Base-by-base conservation (phyloP, 1,284 basidiomycete species). In the Cryptococcus sp. region DNA sequence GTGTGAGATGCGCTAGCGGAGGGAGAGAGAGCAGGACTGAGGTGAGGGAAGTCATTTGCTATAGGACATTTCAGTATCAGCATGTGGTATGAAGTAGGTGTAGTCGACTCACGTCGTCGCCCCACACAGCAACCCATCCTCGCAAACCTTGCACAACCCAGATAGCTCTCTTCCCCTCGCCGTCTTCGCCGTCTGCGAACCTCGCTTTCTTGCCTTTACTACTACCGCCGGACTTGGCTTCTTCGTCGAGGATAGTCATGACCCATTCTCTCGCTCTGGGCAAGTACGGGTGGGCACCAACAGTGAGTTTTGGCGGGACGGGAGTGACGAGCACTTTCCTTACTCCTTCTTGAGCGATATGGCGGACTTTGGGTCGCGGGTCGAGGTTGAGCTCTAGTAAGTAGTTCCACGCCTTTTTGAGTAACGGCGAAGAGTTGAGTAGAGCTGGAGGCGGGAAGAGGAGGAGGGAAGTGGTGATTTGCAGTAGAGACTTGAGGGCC, bases 321-420 rank as follows among this genome's bases (percentile, higher is more conserved):
- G 93, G 91, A 15, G 83, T 83, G 5, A 83, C 81, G 27, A 94
- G 82, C 4, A 93, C 82, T 65, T 90, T 87, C 63, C 84, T 84
- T 44, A 99, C 84, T 22, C 91, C 85, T 68, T 97, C 93, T 56
- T 89, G 88, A 10, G 95, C 93, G 64, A 88, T 86, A 78, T 87
- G 93, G 57, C 96, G 86, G 49, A 99, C 92, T 81, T 99, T 98
- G 40, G 96, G 95, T 47, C 95, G 82, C 1, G 87, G 84, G 80
- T 99, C 95, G 51, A 93, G 82, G 67, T 87, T 88, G 51, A 98
- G 81, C 60, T 90, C 87, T 49, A 99, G 81, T 49, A 95, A 87
- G 48, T 89, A 85, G 67, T 89, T 84, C 73, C 79, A 76, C 80
- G 87, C 69, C 82, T 86, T 62, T 80, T 81, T 68, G 85, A 88